phyloP scores from a whole-genome alignment of 192 early-diverging fungal species.

The Endogone sp. region DNA sequence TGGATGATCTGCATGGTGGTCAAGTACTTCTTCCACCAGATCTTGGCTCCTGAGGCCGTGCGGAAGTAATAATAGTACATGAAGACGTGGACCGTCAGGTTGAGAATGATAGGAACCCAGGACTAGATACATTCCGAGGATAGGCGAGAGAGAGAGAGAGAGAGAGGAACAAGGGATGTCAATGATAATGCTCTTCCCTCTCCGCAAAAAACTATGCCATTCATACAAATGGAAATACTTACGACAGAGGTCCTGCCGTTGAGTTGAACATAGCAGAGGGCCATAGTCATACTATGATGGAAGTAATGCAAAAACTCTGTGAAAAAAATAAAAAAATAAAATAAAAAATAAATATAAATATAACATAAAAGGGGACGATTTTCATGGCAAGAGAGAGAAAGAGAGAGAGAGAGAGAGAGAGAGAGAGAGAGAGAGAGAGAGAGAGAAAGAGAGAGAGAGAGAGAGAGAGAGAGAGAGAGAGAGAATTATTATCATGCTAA shows the following conservation, averaged over 20 bases:
- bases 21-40: conserved; percentile 94
- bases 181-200: too few species aligned
- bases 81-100: conserved; percentile 84
- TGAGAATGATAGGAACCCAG: conserved; percentile 78
- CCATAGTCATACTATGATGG: conserved; percentile 89
- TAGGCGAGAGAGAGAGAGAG: not conserved
- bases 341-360: conserved; percentile 6
- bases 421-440: conserved; percentile 5
- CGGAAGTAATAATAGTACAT: conserved; percentile 93
- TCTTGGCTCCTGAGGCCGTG: conserved; percentile 66
- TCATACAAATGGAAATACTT: conserved; percentile 37
- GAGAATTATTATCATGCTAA: not conserved
- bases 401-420: conserved; percentile 7
- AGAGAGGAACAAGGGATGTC: not conserved
- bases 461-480: conserved; percentile 9
- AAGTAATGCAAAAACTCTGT: conserved; percentile 92
- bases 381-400: conserved; percentile 3
- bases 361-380: too few species aligned
- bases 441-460: conserved; percentile 7
- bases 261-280: conserved; percentile 82
- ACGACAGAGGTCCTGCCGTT: conserved; percentile 69
- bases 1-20: conserved; percentile 89
- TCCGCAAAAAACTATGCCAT: too few species aligned
- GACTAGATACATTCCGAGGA: conserved; percentile 24
- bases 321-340: not conserved